Conservation (phyloP, 2,329 filamentous ascomycete genomes). For the Purpureocillium takamizusanense region DNA sequence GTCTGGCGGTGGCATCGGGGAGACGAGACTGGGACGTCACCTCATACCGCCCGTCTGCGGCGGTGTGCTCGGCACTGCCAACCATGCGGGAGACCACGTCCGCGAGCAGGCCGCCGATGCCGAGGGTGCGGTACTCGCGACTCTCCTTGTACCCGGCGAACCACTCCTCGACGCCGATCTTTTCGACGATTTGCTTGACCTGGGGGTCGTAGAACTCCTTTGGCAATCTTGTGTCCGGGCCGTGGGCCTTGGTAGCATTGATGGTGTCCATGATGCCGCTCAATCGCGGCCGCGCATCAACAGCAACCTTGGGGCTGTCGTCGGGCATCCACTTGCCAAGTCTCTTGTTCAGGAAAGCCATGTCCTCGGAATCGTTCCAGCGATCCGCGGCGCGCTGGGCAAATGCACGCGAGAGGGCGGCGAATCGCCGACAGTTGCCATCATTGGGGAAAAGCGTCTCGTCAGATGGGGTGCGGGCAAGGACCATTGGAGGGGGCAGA, state of each 20-base stretch:
- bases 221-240: conserved; percentile 65
- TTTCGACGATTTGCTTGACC: conserved; percentile 58
- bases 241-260: conserved; percentile 78
- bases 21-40: conserved; percentile 19
- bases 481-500: conserved; percentile 55
- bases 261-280: conserved; percentile 92
- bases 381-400: conserved; percentile 60
- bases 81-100: conserved; percentile 75
- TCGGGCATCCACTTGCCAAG: conserved; percentile 82
- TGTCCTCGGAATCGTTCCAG: conserved; percentile 72
- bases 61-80: conserved; percentile 47
- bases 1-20: conserved; percentile 19
- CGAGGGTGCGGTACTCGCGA: conserved; percentile 77
- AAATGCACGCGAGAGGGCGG: conserved; percentile 59
- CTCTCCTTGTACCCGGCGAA: conserved; percentile 79
- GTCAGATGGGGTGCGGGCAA: conserved; percentile 55
- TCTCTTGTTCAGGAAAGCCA: conserved; percentile 70
- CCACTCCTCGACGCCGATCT: conserved; percentile 86
- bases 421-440: conserved; percentile 62
- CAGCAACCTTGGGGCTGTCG: conserved; percentile 57
- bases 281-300: conserved; percentile 75
- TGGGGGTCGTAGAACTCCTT: conserved; percentile 78
- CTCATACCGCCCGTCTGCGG: conserved; percentile 44
- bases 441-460: conserved; percentile 80
- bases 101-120: conserved; percentile 76